Evolutionary conservation across 345 rosid genomes (phyloP).

Genomic region (Boechera retrofracta): DNA sequence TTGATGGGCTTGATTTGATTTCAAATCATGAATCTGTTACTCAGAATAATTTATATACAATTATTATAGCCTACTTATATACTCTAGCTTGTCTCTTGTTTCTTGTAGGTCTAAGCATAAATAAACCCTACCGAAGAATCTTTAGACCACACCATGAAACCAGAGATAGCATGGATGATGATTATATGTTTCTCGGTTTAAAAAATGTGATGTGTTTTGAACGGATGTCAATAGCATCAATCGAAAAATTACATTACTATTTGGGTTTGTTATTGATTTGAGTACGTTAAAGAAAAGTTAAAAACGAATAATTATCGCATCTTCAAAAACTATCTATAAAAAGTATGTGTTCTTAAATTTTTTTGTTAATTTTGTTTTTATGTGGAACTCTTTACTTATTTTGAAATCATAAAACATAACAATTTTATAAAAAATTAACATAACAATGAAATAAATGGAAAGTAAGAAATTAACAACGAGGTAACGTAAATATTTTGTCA

Average conservation of each 20-base stretch:
- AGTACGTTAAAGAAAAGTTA: constrained; percentile 19
- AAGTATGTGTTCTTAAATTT: background rate
- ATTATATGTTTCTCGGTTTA: constrained; percentile 6
- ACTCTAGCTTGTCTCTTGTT: constrained; percentile 34
- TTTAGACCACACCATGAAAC: constrained; percentile 29
- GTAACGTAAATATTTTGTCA: background rate
- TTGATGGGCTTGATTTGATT: constrained; percentile 46
- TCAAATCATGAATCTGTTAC: constrained; percentile 37
- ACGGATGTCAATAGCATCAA: constrained; percentile 30
- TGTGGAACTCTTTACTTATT: background rate
- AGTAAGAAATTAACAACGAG: background rate
- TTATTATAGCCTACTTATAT: constrained; percentile 29
- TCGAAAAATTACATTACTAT: constrained; percentile 29
- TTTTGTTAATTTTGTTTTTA: background rate
- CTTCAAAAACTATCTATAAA: background rate
- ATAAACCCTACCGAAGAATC: constrained; percentile 38
- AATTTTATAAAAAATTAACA: background rate
- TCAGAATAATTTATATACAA: constrained; percentile 21
- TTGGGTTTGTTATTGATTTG: constrained; percentile 13
- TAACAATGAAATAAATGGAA: background rate
- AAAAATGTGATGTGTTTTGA: constrained; percentile 31
- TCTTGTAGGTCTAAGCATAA: constrained; percentile 44
- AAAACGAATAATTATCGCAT: background rate
- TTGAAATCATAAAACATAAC: background rate
- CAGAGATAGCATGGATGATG: constrained; percentile 24